phyloP scores from a whole-genome alignment of 805 yeast species.

The Hanseniaspora taiwanica region DNA sequence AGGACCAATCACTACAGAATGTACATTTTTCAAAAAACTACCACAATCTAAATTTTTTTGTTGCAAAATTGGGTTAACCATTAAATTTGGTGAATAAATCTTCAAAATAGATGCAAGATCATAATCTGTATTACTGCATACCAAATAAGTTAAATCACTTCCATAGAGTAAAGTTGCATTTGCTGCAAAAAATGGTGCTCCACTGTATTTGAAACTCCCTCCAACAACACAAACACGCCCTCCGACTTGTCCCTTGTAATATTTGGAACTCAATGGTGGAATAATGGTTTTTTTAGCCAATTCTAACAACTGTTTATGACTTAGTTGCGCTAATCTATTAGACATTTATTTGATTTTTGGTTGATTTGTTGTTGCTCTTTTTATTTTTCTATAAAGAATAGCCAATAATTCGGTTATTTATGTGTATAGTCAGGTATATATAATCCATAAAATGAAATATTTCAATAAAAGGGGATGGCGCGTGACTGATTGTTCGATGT shows the following conservation, averaged over 20 bases:
- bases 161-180: conserved; percentile 78
- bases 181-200: conserved; percentile 89
- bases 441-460: no score
- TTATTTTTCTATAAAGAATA: no score
- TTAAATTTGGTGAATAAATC: conserved; percentile 78
- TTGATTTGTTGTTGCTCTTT: no score
- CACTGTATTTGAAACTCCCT: conserved; percentile 92
- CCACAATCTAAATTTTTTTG: conserved; percentile 41
- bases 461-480: no score
- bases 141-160: conserved; percentile 75
- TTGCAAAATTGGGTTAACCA: conserved; percentile 89
- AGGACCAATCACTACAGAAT: conserved; percentile 82
- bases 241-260: conserved; percentile 74
- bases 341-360: not conserved
- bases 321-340: conserved; percentile 9
- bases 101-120: conserved; percentile 73
- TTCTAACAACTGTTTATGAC: conserved; percentile 31
- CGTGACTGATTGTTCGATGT: no score
- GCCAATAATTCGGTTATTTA: no score
- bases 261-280: conserved; percentile 60
- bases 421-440: no score
- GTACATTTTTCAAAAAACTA: conserved; percentile 48
- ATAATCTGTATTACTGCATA: conserved; percentile 46
- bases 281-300: conserved; percentile 39
- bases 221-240: conserved; percentile 83